Base-by-base conservation (phyloP, 306 rosid species). In the Cucurbita argyrosperma region DNA sequence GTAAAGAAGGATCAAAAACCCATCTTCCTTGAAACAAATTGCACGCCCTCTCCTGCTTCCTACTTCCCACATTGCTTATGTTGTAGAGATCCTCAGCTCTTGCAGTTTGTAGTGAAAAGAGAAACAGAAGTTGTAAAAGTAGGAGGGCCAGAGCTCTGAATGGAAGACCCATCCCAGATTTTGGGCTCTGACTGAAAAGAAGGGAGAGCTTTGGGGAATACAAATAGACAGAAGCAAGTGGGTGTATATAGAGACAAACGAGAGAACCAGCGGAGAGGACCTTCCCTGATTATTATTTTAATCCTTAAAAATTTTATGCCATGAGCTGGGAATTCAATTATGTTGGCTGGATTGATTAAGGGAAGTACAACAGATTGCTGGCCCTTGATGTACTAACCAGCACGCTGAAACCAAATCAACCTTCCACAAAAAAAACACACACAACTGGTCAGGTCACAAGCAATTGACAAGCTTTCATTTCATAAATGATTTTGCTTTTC, bases 1-100 rank as follows among this genome's bases (percentile, higher is more conserved):
- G 79, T 10, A 62, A 76, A 38, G 73, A 62, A 50, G 67, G 50
- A 51, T 76, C 74, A 63, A 47, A 63, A 76, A 76, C 79, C 79
- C 79, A 76, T 49, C 35, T 75, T 0, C 78, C 78, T 5, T 50
- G 35, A 37, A 60, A 75, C 40, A 61, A 63, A 75, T 75, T 50
- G 61, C 78, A 75, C 4, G 1, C 23, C 16, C 26, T 47, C 15
- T 0, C 60, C 50, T 51, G 74, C 60, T 70, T 15, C 4, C 23
- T 47, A 16, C 46, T 49, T 70, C 59, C 74, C 60, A 70, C 60
- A 35, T 50, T 50, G 60, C 74, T 70, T 35, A 14, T 30, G 56
- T 51, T 51, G n/a, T 50, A 5, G 16, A 70, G 50, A 51, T 51
- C 46, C 6, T 70, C 59, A 15, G 74, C 26, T 70, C 51, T 49